phyloP scores from a whole-genome alignment of 345 rosid species.

The Arabidopsis arenosa region DNA sequence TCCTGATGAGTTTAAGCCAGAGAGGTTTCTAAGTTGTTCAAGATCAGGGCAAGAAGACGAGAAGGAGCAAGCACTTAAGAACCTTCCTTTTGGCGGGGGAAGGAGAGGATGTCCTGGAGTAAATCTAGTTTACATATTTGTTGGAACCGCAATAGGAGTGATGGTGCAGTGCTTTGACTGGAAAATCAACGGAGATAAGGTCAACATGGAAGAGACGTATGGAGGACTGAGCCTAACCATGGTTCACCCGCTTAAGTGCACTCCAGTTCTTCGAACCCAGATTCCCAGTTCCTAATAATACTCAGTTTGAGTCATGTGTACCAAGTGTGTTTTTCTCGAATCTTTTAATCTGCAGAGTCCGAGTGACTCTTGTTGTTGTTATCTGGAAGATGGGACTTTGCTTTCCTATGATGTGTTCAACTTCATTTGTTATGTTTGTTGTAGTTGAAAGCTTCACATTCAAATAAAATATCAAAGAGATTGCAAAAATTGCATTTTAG shows the following conservation, averaged over 20 bases:
- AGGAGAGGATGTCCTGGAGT: conserved; percentile 69
- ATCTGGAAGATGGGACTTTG: no score
- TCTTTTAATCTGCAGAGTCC: no score
- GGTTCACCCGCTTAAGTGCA: conserved; percentile 1
- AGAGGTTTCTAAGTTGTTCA: no score
- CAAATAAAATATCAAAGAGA: no score
- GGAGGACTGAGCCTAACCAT: background rate
- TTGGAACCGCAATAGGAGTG: background rate
- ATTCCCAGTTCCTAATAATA: background rate
- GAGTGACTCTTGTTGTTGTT: no score
- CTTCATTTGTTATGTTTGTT: no score
- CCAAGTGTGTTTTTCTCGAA: no score
- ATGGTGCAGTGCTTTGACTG: conserved; percentile 17
- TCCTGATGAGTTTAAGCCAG: no score
- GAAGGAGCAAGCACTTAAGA: conserved; percentile 55
- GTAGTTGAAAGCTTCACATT: no score
- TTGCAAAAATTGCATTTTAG: no score
- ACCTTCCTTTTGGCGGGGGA: conserved; percentile 68
- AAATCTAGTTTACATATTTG: conserved; percentile 41
- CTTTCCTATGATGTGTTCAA: no score
- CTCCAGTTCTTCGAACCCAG: conserved; percentile 1
- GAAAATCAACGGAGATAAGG: conserved; percentile 12
- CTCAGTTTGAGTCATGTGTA: no score
- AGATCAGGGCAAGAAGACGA: conserved; percentile 22
- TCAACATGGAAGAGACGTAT: conserved; percentile 23